Evolutionary conservation across 2,329 filamentous ascomycete genomes (phyloP).

Genomic region (Fusarium xyrophilum): DNA sequence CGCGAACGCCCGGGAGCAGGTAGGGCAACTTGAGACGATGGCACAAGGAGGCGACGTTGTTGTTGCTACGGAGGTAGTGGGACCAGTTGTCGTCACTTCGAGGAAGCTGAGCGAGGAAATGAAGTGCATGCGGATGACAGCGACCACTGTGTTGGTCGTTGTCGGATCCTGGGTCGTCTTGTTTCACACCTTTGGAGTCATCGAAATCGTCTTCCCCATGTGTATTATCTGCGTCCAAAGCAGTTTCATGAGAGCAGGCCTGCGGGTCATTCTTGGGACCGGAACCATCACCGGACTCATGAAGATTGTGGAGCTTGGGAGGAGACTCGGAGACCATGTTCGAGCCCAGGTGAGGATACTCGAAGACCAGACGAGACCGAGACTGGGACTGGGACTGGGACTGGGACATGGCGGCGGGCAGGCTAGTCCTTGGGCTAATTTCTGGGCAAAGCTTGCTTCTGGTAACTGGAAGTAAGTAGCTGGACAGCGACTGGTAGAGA

Average conservation of each 20-base stretch:
- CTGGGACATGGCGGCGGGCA: neutral
- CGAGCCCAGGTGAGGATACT: neutral
- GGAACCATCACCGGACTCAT: neutral
- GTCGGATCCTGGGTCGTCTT: neutral
- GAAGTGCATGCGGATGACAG: constrained; percentile 17
- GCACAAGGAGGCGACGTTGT: constrained; percentile 3
- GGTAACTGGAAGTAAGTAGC: neutral
- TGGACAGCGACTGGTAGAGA: neutral
- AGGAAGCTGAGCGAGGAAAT: constrained; percentile 18
- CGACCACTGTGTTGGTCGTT: neutral
- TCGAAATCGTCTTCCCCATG: neutral
- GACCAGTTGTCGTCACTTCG: constrained; percentile 17
- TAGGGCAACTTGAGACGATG: constrained; percentile 3
- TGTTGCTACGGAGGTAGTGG: constrained; percentile 8
- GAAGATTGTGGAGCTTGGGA: neutral
- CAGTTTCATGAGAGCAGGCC: neutral
- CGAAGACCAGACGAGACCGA: neutral
- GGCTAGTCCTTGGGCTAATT: no score
- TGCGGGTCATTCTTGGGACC: neutral
- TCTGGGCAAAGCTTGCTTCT: neutral
- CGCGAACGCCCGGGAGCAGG: neutral
- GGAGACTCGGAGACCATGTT: constrained; percentile 6
- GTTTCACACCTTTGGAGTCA: neutral
- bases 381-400: neutral
- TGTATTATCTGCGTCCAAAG: neutral